phyloP scores from a whole-genome alignment of 768 basidiomycete genomes.

The Russula earlei region DNA sequence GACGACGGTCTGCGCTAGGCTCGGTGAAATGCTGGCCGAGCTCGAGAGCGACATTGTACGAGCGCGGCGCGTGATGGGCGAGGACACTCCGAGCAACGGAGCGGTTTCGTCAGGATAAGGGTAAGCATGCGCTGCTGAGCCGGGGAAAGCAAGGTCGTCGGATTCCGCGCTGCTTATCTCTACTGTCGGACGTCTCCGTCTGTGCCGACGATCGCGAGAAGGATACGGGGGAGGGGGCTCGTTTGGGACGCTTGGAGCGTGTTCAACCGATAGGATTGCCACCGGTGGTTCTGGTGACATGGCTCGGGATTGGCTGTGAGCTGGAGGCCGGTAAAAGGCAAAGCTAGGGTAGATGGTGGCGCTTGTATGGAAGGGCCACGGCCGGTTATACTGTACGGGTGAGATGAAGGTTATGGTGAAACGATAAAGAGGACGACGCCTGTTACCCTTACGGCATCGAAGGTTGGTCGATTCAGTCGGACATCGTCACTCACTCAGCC shows the following conservation, averaged over 20 bases:
- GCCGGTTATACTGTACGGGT: background rate
- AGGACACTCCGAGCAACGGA: conserved; percentile 32
- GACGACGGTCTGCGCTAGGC: conserved; percentile 57
- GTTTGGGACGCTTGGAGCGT: conserved; percentile 14
- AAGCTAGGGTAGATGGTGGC: background rate
- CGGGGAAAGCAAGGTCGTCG: conserved; percentile 24
- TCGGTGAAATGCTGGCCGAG: conserved; percentile 44
- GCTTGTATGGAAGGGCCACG: no score
- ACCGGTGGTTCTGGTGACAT: conserved; percentile 14
- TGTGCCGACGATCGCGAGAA: conserved; percentile 36
- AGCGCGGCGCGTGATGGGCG: conserved; percentile 29
- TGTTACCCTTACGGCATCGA: background rate
- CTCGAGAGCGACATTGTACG: conserved; percentile 48
- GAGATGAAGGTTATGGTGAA: background rate
- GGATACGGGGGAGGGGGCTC: conserved; percentile 75
- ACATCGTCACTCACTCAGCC: no score
- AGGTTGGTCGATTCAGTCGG: no score
- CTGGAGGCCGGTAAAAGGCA: background rate
- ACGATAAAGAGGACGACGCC: background rate
- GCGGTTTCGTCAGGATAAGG: conserved; percentile 38
- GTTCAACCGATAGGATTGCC: background rate
- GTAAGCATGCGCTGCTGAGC: conserved; percentile 6
- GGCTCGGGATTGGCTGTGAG: background rate
- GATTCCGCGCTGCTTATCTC: conserved; percentile 25
- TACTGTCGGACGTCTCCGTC: conserved; percentile 26